Evolutionary conservation across 208 protist genomes (phyloP).

Genomic region (Acanthamoeba divionensis): DNA sequence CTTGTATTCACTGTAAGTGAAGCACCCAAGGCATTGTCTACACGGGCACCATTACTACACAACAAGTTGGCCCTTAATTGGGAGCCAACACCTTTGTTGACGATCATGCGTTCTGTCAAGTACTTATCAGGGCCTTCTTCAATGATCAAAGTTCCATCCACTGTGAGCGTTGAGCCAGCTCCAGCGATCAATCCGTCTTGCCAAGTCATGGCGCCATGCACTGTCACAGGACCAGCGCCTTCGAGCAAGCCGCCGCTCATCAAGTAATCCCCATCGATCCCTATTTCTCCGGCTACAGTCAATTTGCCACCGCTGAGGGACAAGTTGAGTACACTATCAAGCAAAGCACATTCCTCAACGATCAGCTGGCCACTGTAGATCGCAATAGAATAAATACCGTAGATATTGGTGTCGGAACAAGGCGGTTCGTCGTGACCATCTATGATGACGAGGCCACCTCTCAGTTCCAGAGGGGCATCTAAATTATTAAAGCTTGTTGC

Average conservation of each 20-base stretch:
- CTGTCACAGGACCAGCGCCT: not conserved
- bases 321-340: not conserved
- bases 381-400: too few species aligned
- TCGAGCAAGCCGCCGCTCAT: not conserved
- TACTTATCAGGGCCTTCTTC: not conserved
- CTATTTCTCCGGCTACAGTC: not conserved
- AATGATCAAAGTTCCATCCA: constrained; percentile 2
- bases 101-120: not conserved
- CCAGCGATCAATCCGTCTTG: constrained; percentile 1
- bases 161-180: not conserved
- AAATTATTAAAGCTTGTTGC: too few species aligned
- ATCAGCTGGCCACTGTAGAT: too few species aligned
- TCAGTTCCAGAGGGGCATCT: too few species aligned
- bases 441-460: too few species aligned
- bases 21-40: constrained; percentile 21
- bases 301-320: constrained; percentile 22
- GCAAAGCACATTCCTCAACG: too few species aligned
- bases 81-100: constrained; percentile 42
- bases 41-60: not conserved
- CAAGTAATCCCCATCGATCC: not conserved
- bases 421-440: too few species aligned
- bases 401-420: too few species aligned
- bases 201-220: not conserved
- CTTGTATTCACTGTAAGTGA: not conserved
- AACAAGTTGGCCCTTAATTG: constrained; percentile 14